Evolutionary conservation across 208 protist species (phyloP), one percentile per base, ranked within the genome.

Genomic region (Trypanosoma cruzi): DNA sequence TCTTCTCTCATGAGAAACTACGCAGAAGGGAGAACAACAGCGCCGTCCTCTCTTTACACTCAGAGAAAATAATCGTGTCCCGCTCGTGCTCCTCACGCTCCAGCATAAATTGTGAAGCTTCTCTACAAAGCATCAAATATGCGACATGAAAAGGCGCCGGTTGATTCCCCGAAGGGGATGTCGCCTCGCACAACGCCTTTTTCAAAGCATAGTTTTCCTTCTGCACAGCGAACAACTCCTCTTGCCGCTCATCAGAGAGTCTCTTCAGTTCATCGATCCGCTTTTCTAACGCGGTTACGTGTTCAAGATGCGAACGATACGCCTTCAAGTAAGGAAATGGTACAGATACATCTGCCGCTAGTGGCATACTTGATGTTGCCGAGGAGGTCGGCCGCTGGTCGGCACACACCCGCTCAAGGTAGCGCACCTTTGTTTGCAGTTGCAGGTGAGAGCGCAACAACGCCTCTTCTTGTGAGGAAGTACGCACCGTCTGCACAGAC

Each of bases 61-160:
- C 40, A 24, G n/a, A 32, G 28, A 65, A 65, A 3, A 40, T 18
- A 55, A 65, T 65, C 24, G 10, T 5, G 5, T 55, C 44, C 18
- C 60, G 44, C 37, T 65, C 40, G n/a, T 65, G n/a, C 60, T 50
- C 28, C 20, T 65, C 22, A 6, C 60, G 60, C 26, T 16, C 60
- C 40, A 65, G 32, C 46, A 65, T 26, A 32, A 65, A 65, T 4
- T 32, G 26, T 34, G 26, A n/a, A 8, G 55, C 16, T 28, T 55
- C 46, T 6, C 5, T 44, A 54, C 26, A 46, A 2, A 65, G 46
- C 20, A 65, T 44, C 5, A 20, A 24, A 6, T 50, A 49, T 10
- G 37, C 44, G 18, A 16, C 44, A 29, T n/a, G 13, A 20, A 64
- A 36, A 16, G 58, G 37, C 29, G 58, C 37, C 13, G 37, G 37